Evolutionary conservation across 768 basidiomycete species (phyloP).

Genomic region (Hortiboletus campestris): DNA sequence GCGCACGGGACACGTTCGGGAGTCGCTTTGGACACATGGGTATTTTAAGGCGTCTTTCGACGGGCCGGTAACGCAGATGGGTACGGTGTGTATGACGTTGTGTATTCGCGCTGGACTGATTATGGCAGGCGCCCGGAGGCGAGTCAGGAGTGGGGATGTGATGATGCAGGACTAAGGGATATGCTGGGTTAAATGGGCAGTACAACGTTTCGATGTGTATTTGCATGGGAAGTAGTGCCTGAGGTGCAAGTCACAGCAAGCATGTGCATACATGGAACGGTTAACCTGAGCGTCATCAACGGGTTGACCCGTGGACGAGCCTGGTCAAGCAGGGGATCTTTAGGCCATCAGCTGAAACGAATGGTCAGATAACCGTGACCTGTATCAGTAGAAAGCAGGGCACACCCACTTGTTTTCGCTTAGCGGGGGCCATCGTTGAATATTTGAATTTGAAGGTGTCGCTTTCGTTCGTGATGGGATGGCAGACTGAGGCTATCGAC

Average conservation of each 20-base stretch:
- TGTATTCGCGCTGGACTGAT: conserved; percentile 84
- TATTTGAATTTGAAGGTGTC: neutral
- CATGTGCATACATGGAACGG: too few species aligned
- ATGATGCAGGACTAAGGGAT: conserved; percentile 23
- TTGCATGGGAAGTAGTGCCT: neutral
- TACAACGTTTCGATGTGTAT: neutral
- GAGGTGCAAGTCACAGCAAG: too few species aligned
- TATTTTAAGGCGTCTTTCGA: conserved; percentile 98
- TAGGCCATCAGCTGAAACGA: neutral
- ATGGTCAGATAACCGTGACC: neutral
- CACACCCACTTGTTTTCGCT: neutral
- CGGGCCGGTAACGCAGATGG: conserved; percentile 92
- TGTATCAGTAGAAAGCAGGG: neutral
- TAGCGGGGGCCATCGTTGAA: neutral
- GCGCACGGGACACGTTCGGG: conserved; percentile 82
- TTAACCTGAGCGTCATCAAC: too few species aligned
- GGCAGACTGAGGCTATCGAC: neutral
- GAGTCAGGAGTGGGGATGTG: conserved; percentile 15
- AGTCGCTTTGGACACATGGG: conserved; percentile 96
- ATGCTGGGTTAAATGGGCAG: too few species aligned
- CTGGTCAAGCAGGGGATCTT: neutral
- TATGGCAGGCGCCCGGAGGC: conserved; percentile 39
- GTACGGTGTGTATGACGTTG: conserved; percentile 93
- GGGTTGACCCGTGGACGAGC: neutral
- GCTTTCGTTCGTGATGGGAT: too few species aligned